phyloP scores from a whole-genome alignment of 257 asterid genomes.

The Prunella vulgaris region DNA sequence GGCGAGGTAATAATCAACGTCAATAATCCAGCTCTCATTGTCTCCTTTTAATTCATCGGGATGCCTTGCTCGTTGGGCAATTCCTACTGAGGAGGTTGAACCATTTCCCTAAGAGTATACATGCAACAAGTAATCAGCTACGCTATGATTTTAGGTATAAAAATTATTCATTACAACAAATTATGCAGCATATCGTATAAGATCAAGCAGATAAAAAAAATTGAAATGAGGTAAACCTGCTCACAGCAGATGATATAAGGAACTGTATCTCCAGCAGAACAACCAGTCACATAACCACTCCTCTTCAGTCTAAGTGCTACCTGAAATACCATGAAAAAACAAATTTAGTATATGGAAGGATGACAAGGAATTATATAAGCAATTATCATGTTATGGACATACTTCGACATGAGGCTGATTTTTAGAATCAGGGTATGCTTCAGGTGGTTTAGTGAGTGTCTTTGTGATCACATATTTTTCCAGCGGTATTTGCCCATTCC shows the following conservation, averaged over 20 bases:
- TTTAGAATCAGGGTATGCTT: conserved; percentile 92
- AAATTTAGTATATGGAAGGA: conserved; percentile 16
- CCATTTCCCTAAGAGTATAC: conserved; percentile 55
- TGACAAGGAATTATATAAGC: background rate
- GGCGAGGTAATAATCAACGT: conserved; percentile 92
- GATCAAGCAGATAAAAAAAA: conserved; percentile 8
- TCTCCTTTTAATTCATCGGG: conserved; percentile 88
- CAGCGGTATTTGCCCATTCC: conserved; percentile 78
- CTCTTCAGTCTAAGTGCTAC: conserved; percentile 92
- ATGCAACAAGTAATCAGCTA: conserved; percentile 8
- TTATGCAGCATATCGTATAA: conserved; percentile 3
- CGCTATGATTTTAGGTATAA: background rate
- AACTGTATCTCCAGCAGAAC: conserved; percentile 93
- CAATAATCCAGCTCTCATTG: conserved; percentile 78
- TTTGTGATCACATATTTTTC: conserved; percentile 88
- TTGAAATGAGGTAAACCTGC: conserved; percentile 44
- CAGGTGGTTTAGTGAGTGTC: conserved; percentile 90
- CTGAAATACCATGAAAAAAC: conserved; percentile 33
- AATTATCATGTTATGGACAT: conserved; percentile 26
- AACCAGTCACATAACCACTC: conserved; percentile 84
- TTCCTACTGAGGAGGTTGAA: conserved; percentile 63
- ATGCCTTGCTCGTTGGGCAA: conserved; percentile 97
- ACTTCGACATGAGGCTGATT: conserved; percentile 98
- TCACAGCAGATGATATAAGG: conserved; percentile 94
- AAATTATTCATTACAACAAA: background rate